phyloP scores from a whole-genome alignment of 345 rosid species.

The Salix arbutifolia region DNA sequence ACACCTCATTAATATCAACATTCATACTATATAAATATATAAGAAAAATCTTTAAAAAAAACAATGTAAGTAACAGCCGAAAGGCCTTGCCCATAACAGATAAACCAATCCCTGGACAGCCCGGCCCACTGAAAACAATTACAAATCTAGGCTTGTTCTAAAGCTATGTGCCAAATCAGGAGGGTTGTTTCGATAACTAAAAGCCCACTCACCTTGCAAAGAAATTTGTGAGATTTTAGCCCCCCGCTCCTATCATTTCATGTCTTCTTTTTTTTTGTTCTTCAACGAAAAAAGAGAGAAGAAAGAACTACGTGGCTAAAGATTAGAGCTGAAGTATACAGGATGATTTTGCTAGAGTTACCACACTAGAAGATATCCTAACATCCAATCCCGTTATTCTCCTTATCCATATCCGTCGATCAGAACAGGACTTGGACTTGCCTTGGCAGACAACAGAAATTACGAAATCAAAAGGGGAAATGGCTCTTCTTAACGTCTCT shows the following conservation, averaged over 20 bases:
- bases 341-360: not conserved
- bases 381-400: not conserved
- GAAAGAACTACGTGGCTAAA: too few species aligned
- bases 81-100: not conserved
- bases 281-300: too few species aligned
- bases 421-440: not conserved
- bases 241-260: too few species aligned
- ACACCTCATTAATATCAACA: too few species aligned
- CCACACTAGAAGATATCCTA: not conserved
- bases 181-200: not conserved
- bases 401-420: not conserved
- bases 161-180: not conserved
- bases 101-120: too few species aligned
- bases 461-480: constrained; percentile 2
- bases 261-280: too few species aligned
- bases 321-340: not conserved
- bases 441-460: not conserved
- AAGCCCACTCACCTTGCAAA: not conserved
- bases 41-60: too few species aligned
- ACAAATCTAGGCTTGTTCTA: too few species aligned
- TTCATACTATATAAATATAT: too few species aligned
- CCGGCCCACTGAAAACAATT: too few species aligned
- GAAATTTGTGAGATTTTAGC: too few species aligned
- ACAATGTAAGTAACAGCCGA: not conserved
- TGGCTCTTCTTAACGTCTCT: constrained; percentile 54